Evolutionary conservation across 306 rosid species (phyloP).

Genomic region (Casuarina glauca): DNA sequence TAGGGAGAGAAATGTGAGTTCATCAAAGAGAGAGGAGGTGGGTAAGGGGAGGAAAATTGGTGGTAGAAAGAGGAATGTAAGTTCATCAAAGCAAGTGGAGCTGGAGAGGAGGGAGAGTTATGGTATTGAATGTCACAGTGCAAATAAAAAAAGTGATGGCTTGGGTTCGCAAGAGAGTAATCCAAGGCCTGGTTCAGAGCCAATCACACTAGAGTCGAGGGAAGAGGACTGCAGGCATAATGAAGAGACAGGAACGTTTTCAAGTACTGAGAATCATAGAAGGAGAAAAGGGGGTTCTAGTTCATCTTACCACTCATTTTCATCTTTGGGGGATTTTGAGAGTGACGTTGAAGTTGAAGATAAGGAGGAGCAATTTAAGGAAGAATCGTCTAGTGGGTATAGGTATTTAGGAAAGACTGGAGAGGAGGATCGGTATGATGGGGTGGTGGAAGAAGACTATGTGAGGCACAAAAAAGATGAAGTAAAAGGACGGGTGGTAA

Average conservation of each 20-base stretch:
- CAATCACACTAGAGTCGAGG: constrained; percentile 31
- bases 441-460: constrained; percentile 38
- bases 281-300: constrained; percentile 59
- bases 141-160: constrained; percentile 26
- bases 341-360: constrained; percentile 64
- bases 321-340: constrained; percentile 61
- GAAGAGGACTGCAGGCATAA: constrained; percentile 33
- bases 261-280: constrained; percentile 40
- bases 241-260: constrained; percentile 34
- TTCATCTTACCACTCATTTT: constrained; percentile 82
- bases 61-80: constrained; percentile 41
- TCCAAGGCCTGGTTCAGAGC: constrained; percentile 27
- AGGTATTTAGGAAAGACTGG: constrained; percentile 31
- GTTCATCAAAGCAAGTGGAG: constrained; percentile 42
- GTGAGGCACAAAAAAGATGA: constrained; percentile 29
- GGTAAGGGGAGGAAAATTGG: constrained; percentile 35
- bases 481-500: constrained; percentile 24
- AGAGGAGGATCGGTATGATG: constrained; percentile 39
- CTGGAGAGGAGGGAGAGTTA: constrained; percentile 37
- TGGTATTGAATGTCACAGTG: constrained; percentile 13
- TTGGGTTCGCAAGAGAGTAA: constrained; percentile 12
- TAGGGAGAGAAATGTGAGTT: constrained; percentile 42
- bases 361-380: constrained; percentile 41
- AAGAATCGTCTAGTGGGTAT: constrained; percentile 48
- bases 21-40: constrained; percentile 42